These are phyloP conservation scores for Pythium folliculosum DNA, from an alignment of 352 stramenopile species.

Conservation along the genomic window DNA sequence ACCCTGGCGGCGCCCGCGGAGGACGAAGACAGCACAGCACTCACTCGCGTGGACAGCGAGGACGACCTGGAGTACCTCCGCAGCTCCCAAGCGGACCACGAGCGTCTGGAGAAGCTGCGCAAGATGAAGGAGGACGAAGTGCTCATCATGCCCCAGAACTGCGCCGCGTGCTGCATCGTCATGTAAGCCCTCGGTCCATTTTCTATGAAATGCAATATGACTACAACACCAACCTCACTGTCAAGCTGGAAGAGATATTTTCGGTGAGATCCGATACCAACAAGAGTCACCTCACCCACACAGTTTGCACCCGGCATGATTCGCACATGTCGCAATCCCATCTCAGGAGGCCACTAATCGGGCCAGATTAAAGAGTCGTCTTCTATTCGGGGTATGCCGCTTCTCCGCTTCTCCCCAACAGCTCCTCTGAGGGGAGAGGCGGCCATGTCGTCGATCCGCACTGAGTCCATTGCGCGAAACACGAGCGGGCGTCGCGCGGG, in stretches of 20 bases:
- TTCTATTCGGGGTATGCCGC: conserved; percentile 3
- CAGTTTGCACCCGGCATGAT: neutral
- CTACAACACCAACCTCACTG: no score
- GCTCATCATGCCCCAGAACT: conserved; percentile 39
- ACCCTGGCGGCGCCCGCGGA: conserved; percentile 24
- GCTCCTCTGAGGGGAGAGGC: neutral
- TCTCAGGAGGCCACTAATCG: conserved; percentile 19
- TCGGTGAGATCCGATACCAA: neutral
- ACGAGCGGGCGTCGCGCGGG: no score
- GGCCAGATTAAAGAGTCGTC: neutral
- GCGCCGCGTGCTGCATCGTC: conserved; percentile 59
- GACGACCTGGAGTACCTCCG: conserved; percentile 57
- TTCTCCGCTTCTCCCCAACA: neutral
- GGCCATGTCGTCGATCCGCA: neutral
- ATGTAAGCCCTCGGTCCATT: conserved; percentile 25
- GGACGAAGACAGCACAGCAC: conserved; percentile 5
- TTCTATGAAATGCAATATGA: neutral
- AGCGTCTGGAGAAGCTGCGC: conserved; percentile 30
- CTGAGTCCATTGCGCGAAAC: neutral
- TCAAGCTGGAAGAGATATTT: neutral
- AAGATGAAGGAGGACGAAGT: conserved; percentile 28
- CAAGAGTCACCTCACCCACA: no score
- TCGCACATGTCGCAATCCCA: conserved; percentile 8
- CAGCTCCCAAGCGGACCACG: conserved; percentile 41
- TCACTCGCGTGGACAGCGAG: conserved; percentile 30